Percentiles rank a stretch among this genome's conserved stretches.
These are phyloP conservation scores for Myriangium duriaei DNA, from an alignment of 2,329 filamentous ascomycete genomes.

Conservation along the genomic window DNA sequence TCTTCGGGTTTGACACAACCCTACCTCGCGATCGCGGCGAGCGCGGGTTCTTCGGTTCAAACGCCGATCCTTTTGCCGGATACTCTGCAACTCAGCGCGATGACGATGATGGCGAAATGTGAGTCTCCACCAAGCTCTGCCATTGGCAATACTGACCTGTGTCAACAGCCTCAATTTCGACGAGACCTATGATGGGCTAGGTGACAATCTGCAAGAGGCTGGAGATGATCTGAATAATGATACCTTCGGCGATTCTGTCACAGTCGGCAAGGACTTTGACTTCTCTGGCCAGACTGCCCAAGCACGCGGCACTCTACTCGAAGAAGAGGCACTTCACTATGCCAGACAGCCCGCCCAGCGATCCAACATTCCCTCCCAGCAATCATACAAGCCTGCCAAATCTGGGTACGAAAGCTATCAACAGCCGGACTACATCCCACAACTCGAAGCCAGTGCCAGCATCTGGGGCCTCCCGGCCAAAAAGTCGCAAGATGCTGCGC, in stretches of 20 bases:
- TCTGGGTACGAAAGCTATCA: slow-evolving; percentile 89
- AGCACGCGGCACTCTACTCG: slow-evolving; percentile 72
- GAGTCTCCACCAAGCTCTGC: slow-evolving; percentile 21
- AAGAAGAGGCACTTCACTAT: slow-evolving; percentile 77
- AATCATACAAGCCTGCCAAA: slow-evolving; percentile 48
- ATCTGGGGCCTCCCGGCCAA: slow-evolving; percentile 72
- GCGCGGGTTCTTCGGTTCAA: slow-evolving; percentile 62
- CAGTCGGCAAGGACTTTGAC: slow-evolving; percentile 85
- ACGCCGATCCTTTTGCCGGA: slow-evolving; percentile 74
- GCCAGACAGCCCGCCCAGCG: slow-evolving; percentile 54
- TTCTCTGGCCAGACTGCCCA: slow-evolving; percentile 90
- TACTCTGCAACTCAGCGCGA: slow-evolving; percentile 46
- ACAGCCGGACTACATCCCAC: slow-evolving; percentile 70
- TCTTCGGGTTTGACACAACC: slow-evolving; percentile 75
- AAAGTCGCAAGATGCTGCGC: slow-evolving; percentile 24
- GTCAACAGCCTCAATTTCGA: slow-evolving; percentile 71
- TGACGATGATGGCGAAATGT: slow-evolving; percentile 49
- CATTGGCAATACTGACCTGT: slow-evolving; percentile 18
- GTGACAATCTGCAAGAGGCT: slow-evolving; percentile 78
- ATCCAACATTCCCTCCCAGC: slow-evolving; percentile 29
- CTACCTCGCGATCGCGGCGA: slow-evolving; percentile 52
- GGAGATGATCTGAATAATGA: slow-evolving; percentile 95
- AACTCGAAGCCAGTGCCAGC: slow-evolving; percentile 82
- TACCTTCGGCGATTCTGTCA: slow-evolving; percentile 54
- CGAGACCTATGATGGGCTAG: slow-evolving; percentile 91